Percentiles rank a stretch among this genome's conserved stretches.
Evolutionary conservation across 352 stramenopile genomes (phyloP).

Genomic region (Pythium rishiriense): DNA sequence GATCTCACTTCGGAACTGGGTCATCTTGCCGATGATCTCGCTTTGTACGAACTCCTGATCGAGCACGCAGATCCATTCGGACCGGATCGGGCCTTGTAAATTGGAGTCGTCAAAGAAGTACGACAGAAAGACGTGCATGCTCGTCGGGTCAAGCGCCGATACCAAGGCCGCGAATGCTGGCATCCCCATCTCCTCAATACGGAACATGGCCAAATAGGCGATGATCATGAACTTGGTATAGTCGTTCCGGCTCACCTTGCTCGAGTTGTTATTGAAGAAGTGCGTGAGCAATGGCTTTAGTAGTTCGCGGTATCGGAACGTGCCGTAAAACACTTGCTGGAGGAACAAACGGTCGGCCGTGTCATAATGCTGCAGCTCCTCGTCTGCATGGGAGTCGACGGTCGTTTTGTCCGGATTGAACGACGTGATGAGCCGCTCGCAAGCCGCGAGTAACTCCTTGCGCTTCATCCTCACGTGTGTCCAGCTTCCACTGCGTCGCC

Average conservation of each 20-base stretch:
- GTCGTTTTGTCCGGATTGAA: constrained; percentile 77
- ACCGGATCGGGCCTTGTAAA: constrained; percentile 66
- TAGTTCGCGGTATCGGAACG: constrained; percentile 85
- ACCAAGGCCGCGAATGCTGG: constrained; percentile 65
- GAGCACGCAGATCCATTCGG: constrained; percentile 80
- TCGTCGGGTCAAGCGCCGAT: constrained; percentile 67
- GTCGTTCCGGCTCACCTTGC: constrained; percentile 74
- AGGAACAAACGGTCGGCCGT: constrained; percentile 66
- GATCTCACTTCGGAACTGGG: constrained; percentile 39
- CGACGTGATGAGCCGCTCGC: constrained; percentile 75
- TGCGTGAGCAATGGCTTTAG: constrained; percentile 75
- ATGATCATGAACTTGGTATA: constrained; percentile 93
- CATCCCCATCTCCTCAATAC: constrained; percentile 83
- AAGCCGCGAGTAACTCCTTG: constrained; percentile 64
- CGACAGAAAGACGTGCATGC: constrained; percentile 85
- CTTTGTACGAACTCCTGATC: constrained; percentile 86
- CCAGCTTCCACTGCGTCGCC: too few relatives aligned
- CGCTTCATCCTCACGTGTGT: constrained; percentile 55
- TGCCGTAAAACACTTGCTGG: constrained; percentile 90
- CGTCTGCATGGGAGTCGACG: constrained; percentile 72
- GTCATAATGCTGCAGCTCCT: constrained; percentile 47
- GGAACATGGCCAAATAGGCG: constrained; percentile 87
- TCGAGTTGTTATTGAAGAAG: constrained; percentile 84
- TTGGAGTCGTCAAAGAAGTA: constrained; percentile 80
- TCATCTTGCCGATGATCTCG: constrained; percentile 69